A percentile compares a stretch with the other conserved stretches of the same genome.
These are phyloP conservation scores for Candida qinlingensis DNA, from an alignment of 805 yeast genomes.

Conservation along the genomic window DNA sequence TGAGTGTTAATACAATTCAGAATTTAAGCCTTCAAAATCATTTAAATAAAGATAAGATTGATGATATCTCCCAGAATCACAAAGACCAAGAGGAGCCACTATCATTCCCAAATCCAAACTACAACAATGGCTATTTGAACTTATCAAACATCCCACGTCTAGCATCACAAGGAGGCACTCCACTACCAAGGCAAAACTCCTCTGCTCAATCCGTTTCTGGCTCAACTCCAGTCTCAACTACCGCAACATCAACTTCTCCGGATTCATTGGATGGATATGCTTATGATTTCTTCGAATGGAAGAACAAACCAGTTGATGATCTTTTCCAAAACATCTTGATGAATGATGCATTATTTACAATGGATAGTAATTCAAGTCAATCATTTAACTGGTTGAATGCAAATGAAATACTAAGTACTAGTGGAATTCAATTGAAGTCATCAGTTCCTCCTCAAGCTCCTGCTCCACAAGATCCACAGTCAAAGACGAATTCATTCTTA, in stretches of 20 bases:
- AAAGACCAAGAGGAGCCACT: background rate
- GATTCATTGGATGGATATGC: background rate
- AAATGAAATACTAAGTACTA: background rate
- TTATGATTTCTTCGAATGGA: constrained; percentile 13
- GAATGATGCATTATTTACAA: constrained; percentile 9
- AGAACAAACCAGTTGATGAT: constrained; percentile 13
- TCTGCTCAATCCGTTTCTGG: no score
- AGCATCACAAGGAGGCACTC: background rate
- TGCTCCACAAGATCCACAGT: background rate
- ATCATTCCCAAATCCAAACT: constrained; percentile 3
- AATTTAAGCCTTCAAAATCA: background rate
- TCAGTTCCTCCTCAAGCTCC: no score
- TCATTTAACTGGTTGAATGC: constrained; percentile 6
- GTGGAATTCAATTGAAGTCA: no score
- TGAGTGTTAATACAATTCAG: background rate
- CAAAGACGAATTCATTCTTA: background rate
- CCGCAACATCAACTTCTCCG: background rate
- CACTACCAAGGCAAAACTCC: no score
- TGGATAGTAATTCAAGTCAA: constrained; percentile 4
- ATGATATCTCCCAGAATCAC: background rate
- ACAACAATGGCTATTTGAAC: background rate
- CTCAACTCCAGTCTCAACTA: background rate
- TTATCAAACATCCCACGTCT: background rate
- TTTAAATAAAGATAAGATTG: background rate
- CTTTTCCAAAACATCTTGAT: constrained; percentile 8